Base-by-base conservation (phyloP, 371 early-diverging fungal species). In the Massospora cicadina region DNA sequence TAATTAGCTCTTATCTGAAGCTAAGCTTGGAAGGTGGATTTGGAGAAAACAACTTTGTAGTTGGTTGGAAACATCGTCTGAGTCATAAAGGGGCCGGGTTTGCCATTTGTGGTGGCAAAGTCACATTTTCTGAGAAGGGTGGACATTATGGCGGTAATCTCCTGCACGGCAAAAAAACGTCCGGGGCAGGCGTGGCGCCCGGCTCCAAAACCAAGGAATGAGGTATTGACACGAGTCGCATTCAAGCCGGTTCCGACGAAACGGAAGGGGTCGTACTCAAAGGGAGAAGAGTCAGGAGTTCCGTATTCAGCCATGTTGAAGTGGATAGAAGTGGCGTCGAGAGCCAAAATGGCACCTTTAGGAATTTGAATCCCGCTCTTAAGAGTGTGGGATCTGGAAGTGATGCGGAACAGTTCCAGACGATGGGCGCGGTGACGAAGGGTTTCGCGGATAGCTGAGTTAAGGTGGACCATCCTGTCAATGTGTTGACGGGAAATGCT, bases 181-280 rank as follows among this genome's bases (percentile, higher is more conserved):
- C 79, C 79, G 29, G 79, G 79, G 58, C 79, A 79, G 30, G 74
- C 72, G 67, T 75, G 75, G 24, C 71, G 66, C 55, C 82, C 82
- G 65, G 79, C 69, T 24, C 82, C 82, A 68, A 80, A 82, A 0
- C 65, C 0, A 1, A 79, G 29, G 65, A 68, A 76, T 33, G 78
- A 76, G 0, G 59, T 43, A 5, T 71, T 69, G 26, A 74, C 66
- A 57, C 75, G 76, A 23, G 73, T 74, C 0, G 76, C 69, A 0
- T 65, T 54, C 30, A 70, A 71, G 5, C 69, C 65, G 1, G 60
- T 32, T 0, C 64, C 69, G 3, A 77, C 71, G 33, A 68, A 74
- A 32, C 76, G 71, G 58, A 70, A 77, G 2, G 75, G 72, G 2
- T 69, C 30, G 57, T 74, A 77, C 63, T 53, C 56, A 43, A 10